Conservation (phyloP, 108 stramenopile genomes). For the Schizochytrium sp. region DNA sequence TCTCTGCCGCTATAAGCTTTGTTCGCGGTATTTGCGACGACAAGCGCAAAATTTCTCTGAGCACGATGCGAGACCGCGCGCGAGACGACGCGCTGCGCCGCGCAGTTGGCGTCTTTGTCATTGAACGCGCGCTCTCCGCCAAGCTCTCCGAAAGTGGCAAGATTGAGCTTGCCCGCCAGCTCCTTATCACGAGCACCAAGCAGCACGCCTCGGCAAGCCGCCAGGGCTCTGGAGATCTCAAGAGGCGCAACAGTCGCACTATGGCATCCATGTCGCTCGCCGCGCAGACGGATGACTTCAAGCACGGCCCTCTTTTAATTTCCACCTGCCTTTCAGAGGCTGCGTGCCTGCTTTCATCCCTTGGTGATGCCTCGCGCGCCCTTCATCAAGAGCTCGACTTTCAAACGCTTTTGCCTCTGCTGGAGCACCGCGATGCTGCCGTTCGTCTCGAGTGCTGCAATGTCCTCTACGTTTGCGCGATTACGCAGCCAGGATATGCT, state of each 20-base stretch:
- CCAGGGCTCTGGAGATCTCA: not conserved
- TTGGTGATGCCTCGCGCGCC: not conserved
- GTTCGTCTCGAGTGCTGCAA: not conserved
- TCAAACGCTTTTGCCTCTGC: not conserved
- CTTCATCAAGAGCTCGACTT: not conserved
- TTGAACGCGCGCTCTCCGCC: not conserved
- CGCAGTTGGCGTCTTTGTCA: not conserved
- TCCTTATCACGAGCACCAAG: not conserved
- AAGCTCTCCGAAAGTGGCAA: conserved; percentile 2
- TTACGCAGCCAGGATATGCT: conserved; percentile 6
- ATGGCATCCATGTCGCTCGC: not conserved
- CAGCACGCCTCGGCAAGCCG: not conserved
- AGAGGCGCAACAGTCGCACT: not conserved
- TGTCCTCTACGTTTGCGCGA: not conserved
- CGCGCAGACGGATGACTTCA: not conserved
- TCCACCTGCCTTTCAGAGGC: not conserved
- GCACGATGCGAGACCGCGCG: not conserved
- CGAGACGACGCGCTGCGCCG: not conserved
- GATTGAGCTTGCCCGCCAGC: not conserved
- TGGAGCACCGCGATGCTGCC: not conserved
- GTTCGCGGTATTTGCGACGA: not conserved
- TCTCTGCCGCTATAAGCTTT: not conserved
- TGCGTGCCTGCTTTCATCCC: not conserved
- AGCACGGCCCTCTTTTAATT: not conserved
- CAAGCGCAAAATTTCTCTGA: not conserved